phyloP scores from a whole-genome alignment of 768 basidiomycete species.

The Epithele typhae region DNA sequence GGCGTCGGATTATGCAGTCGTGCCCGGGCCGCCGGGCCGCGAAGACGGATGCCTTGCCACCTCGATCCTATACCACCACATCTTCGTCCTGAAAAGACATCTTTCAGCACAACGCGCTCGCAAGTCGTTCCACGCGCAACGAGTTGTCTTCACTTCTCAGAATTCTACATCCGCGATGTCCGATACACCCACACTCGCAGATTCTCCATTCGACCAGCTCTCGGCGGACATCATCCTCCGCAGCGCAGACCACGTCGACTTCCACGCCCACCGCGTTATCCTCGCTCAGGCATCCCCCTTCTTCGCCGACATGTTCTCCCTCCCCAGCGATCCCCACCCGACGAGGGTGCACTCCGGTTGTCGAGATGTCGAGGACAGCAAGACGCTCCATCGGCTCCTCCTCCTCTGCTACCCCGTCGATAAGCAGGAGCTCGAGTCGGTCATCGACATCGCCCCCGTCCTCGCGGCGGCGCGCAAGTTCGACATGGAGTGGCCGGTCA shows the following conservation, averaged over 20 bases:
- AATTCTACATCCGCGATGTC: no score
- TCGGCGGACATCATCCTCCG: conserved; percentile 44
- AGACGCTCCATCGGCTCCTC: conserved; percentile 6
- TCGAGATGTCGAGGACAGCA: conserved; percentile 4
- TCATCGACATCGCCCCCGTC: not conserved
- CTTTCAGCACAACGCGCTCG: no score
- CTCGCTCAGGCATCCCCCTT: conserved; percentile 52
- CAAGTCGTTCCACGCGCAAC: no score
- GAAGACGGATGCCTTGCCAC: no score
- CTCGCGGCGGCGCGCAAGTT: conserved; percentile 8
- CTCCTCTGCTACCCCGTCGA: conserved; percentile 7
- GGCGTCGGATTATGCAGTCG: no score
- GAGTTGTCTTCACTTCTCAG: no score
- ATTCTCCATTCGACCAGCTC: conserved; percentile 5
- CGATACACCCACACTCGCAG: no score
- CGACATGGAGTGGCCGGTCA: not conserved
- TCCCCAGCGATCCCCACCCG: no score
- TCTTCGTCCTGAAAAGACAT: no score
- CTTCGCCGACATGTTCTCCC: conserved; percentile 53
- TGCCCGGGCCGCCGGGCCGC: no score
- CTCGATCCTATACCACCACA: no score
- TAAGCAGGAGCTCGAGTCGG: not conserved
- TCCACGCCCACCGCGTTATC: conserved; percentile 47
- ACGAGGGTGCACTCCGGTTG: not conserved
- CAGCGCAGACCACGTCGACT: conserved; percentile 45